A percentile compares a stretch with the other conserved stretches of the same genome.
Conservation (phyloP, 495 filamentous ascomycete genomes). For the Chaetomium tenue region DNA sequence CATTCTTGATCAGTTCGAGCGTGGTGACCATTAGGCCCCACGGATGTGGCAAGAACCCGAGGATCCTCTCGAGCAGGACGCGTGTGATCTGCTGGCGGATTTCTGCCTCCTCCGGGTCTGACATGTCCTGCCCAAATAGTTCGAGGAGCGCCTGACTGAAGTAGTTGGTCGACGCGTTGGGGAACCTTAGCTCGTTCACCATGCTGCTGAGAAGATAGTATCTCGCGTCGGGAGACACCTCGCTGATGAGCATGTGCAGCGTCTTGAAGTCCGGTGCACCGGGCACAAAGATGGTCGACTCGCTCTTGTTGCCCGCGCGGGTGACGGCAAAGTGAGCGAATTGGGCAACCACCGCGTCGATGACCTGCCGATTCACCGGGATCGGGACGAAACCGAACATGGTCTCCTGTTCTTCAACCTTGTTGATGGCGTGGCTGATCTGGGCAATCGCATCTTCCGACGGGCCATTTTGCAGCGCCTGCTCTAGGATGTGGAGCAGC, state of each 20-base stretch:
- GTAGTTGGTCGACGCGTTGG: slow-evolving; percentile 87
- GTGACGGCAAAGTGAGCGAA: slow-evolving; percentile 69
- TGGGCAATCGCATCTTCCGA: slow-evolving; percentile 67
- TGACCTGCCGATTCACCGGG: slow-evolving; percentile 64
- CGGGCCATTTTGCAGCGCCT: slow-evolving; percentile 57
- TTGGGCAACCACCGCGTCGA: slow-evolving; percentile 81
- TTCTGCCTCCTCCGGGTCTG: slow-evolving; percentile 74
- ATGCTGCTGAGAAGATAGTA: slow-evolving; percentile 84
- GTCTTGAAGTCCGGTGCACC: slow-evolving; percentile 71
- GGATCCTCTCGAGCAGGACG: slow-evolving; percentile 79
- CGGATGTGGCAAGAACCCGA: slow-evolving; percentile 89
- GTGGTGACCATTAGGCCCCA: slow-evolving; percentile 94
- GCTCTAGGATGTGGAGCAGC: slow-evolving; percentile 67
- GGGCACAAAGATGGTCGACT: slow-evolving; percentile 60
- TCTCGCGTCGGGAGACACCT: slow-evolving; percentile 70
- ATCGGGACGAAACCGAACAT: slow-evolving; percentile 63
- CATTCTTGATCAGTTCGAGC: slow-evolving; percentile 87
- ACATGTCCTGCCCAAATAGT: slow-evolving; percentile 75
- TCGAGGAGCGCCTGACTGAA: slow-evolving; percentile 86
- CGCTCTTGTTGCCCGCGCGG: slow-evolving; percentile 55
- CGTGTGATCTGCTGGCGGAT: slow-evolving; percentile 87
- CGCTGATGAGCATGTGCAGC: slow-evolving; percentile 69
- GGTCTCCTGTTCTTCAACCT: slow-evolving; percentile 51
- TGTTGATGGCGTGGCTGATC: slow-evolving; percentile 65
- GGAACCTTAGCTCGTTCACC: slow-evolving; percentile 86